A percentile compares a stretch with the other conserved stretches of the same genome.
Conservation (phyloP, 1,284 basidiomycete species). For the Megacollybia platyphylla region DNA sequence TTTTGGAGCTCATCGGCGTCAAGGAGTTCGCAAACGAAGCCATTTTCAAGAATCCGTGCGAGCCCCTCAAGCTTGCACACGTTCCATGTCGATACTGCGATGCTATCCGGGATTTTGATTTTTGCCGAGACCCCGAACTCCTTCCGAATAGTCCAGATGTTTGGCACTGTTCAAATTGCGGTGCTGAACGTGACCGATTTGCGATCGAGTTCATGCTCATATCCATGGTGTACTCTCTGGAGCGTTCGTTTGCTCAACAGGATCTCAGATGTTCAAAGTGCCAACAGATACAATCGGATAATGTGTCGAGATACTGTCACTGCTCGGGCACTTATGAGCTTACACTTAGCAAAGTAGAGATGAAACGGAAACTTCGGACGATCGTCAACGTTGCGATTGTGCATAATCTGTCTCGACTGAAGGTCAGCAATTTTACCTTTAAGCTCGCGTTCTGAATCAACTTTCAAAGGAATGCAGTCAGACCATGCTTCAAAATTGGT, state of each 20-base stretch:
- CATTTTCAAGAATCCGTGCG: slow-evolving; percentile 85
- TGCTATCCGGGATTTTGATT: slow-evolving; percentile 82
- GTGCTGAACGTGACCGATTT: slow-evolving; percentile 78
- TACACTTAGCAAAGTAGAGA: slow-evolving; percentile 59
- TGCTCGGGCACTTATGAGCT: slow-evolving; percentile 82
- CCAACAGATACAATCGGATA: slow-evolving; percentile 79
- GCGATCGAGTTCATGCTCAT: slow-evolving; percentile 84
- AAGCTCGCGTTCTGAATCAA: too few species aligned
- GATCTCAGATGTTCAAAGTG: slow-evolving; percentile 85
- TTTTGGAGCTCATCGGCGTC: slow-evolving; percentile 82
- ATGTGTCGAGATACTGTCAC: slow-evolving; percentile 74
- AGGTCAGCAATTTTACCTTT: slow-evolving; percentile 23
- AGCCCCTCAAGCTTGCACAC: slow-evolving; percentile 77
- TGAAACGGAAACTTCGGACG: slow-evolving; percentile 59
- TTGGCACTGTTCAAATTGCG: slow-evolving; percentile 63
- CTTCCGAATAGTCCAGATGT: slow-evolving; percentile 44
- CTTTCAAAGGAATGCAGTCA: too few species aligned
- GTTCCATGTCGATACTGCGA: slow-evolving; percentile 91
- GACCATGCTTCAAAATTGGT: too few species aligned
- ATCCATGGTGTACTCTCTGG: slow-evolving; percentile 58
- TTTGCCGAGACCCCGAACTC: slow-evolving; percentile 87
- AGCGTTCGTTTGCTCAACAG: slow-evolving; percentile 77
- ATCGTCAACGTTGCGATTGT: slow-evolving; percentile 73
- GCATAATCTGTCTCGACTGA: slow-evolving; percentile 53
- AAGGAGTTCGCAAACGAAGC: slow-evolving; percentile 84